These are phyloP conservation scores for Aspergillus ibericus DNA, from an alignment of 2,329 filamentous ascomycete genomes.

Conservation along the genomic window DNA sequence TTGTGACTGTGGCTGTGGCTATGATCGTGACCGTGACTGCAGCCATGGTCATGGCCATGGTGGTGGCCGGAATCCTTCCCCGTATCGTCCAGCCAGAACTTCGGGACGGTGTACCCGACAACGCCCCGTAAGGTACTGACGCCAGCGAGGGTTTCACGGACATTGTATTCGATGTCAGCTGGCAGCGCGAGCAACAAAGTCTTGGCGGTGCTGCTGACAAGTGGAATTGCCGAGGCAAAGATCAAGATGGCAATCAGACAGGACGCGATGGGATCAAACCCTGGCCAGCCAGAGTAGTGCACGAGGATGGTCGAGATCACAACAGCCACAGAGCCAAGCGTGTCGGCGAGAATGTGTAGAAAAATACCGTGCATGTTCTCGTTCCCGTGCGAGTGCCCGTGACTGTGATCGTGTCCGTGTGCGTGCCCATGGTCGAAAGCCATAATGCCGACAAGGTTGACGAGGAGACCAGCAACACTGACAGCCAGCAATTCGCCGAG, in stretches of 20 bases:
- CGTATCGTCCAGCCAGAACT: constrained; percentile 87
- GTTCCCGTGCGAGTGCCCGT: constrained; percentile 66
- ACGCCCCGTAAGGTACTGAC: constrained; percentile 82
- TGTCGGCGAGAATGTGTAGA: constrained; percentile 90
- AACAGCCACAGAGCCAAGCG: constrained; percentile 88
- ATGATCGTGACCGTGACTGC: constrained; percentile 30
- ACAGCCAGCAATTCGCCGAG: constrained; percentile 86
- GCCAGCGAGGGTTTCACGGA: constrained; percentile 82
- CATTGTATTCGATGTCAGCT: constrained; percentile 78
- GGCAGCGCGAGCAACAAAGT: constrained; percentile 82
- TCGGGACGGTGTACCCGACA: constrained; percentile 78
- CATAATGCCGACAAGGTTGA: constrained; percentile 90
- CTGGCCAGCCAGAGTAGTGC: constrained; percentile 83
- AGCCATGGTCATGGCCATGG: constrained; percentile 37
- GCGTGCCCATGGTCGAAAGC: constrained; percentile 69
- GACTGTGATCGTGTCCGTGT: constrained; percentile 51
- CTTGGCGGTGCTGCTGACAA: constrained; percentile 81
- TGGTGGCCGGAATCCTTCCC: constrained; percentile 39
- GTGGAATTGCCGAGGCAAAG: constrained; percentile 83
- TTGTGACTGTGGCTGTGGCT: constrained; percentile 32
- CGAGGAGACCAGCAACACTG: constrained; percentile 78
- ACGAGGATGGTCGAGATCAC: constrained; percentile 89
- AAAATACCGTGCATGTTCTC: constrained; percentile 99
- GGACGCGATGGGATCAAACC: constrained; percentile 92
- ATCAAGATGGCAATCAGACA: constrained; percentile 92